Percentiles rank a stretch among this genome's conserved stretches.
Evolutionary conservation across 2,329 filamentous ascomycete species (phyloP).

Genomic region (Trichoderma endophyticum): DNA sequence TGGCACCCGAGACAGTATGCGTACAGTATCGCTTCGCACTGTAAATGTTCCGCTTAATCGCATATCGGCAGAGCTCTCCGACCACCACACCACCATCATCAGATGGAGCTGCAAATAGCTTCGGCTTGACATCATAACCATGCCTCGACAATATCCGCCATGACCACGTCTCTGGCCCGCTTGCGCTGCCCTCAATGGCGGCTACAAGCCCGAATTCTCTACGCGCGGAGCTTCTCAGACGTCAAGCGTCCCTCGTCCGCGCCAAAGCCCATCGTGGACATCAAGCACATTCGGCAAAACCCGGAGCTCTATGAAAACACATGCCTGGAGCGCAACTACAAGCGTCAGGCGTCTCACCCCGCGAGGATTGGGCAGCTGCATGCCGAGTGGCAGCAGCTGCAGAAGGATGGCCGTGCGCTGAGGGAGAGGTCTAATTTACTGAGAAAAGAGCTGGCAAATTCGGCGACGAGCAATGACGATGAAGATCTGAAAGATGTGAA

Average conservation of each 20-base stretch:
- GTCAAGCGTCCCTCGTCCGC: conserved; percentile 62
- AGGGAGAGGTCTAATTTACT: conserved; percentile 66
- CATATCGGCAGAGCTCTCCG: conserved; percentile 10
- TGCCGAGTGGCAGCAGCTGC: conserved; percentile 57
- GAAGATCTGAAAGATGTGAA: conserved; percentile 37
- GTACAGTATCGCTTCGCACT: background rate
- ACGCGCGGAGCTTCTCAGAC: conserved; percentile 5
- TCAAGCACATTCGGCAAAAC: conserved; percentile 87
- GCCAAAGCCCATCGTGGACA: conserved; percentile 75
- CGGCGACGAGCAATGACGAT: conserved; percentile 45
- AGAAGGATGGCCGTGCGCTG: conserved; percentile 57
- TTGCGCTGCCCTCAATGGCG: conserved; percentile 17
- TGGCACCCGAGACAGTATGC: background rate
- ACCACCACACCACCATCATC: conserved; percentile 8
- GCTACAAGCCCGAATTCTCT: background rate
- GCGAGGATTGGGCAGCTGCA: conserved; percentile 54
- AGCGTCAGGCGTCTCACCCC: conserved; percentile 51
- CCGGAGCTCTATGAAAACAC: conserved; percentile 77
- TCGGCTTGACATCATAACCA: conserved; percentile 9
- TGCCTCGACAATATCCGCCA: conserved; percentile 21
- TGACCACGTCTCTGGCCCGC: conserved; percentile 29
- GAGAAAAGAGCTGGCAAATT: conserved; percentile 52
- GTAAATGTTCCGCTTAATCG: background rate
- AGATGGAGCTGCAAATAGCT: background rate
- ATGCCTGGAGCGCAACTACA: conserved; percentile 82